Base-by-base conservation (phyloP, 2,329 filamentous ascomycete species). In the Colletotrichum acutatum region DNA sequence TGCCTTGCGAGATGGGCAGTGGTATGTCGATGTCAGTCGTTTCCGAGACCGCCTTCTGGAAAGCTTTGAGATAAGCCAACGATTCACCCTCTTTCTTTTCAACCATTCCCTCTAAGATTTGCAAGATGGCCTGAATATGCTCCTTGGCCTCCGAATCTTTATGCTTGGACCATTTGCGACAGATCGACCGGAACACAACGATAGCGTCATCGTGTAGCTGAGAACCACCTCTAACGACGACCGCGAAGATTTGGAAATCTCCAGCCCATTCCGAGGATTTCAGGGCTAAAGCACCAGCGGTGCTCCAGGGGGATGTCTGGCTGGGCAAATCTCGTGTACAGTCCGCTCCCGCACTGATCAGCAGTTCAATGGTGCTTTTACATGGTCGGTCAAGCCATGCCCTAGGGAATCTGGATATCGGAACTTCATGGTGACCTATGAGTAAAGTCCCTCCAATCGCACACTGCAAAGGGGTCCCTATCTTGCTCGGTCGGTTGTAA, bases 401-500 rank as follows among this genome's bases (percentile, higher is more conserved):
- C n/a, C n/a, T n/a, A n/a, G n/a, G n/a, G n/a, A n/a, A n/a, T n/a
- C n/a, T n/a, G n/a, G n/a, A n/a, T 9, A 32, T 32, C 11, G 7
- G 30, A 32, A 9, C 8, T 32, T 56, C 59, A 9, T 68, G 60
- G 5, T 28, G 28, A 8, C 60, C 67, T 2, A 65, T 37, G 16
- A 69, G 60, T 3, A 37, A 52, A 7, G 60, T 37, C 0, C 67
- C 67, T 12, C 67, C 67, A 5, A 65, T 49, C 12, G 67, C 67
- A 19, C 67, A 69, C n/a, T 69, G 67, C 22, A 69, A 32, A n/a
- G 67, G 67, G 2, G 60, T 58, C 5, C 60, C 67, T n/a, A 65
- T 49, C 16, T 26, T 62, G n/a, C 67, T 65, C 22, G 14, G 53
- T 8, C 14, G 53, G 30, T 65, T 30, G 8, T 65, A 28, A 11